phyloP scores from a whole-genome alignment of 2,329 filamentous ascomycete genomes.

The Bimuria novae-zelandiae region DNA sequence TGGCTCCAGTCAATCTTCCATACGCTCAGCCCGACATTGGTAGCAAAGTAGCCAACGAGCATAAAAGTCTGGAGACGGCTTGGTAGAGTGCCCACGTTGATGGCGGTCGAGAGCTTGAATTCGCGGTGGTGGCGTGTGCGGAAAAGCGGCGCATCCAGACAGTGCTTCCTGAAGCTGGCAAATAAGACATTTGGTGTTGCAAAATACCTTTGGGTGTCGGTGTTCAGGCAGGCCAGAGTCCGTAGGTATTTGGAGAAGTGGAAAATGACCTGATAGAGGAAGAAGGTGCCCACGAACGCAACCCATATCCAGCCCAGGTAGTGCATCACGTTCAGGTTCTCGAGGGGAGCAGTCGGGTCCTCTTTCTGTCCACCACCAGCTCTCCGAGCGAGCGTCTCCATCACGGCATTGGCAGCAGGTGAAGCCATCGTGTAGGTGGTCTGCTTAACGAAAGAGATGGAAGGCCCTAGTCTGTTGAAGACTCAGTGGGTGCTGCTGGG shows the following conservation, averaged over 20 bases:
- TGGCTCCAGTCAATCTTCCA: slow-evolving; percentile 65
- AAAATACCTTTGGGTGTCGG: slow-evolving; percentile 81
- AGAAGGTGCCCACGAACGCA: slow-evolving; percentile 64
- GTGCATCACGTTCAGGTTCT: slow-evolving; percentile 43
- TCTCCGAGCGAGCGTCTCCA: slow-evolving; percentile 7
- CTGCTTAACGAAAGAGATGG: slow-evolving; percentile 17
- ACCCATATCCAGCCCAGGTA: slow-evolving; percentile 57
- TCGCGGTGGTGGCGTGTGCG: slow-evolving; percentile 56
- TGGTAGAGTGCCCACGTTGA: slow-evolving; percentile 56
- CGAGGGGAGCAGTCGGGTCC: slow-evolving; percentile 32
- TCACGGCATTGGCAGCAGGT: slow-evolving; percentile 15
- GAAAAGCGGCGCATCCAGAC: slow-evolving; percentile 54
- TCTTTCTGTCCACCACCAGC: slow-evolving; percentile 28
- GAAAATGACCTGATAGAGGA: slow-evolving; percentile 68
- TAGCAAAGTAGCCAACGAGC: slow-evolving; percentile 54
- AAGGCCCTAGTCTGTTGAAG: slow-evolving; percentile 4
- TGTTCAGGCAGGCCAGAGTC: slow-evolving; percentile 74
- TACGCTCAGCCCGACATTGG: slow-evolving; percentile 53
- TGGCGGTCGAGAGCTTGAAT: slow-evolving; percentile 55
- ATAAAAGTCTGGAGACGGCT: slow-evolving; percentile 55
- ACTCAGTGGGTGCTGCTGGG: neutral
- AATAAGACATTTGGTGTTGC: slow-evolving; percentile 61
- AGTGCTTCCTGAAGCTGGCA: slow-evolving; percentile 52
- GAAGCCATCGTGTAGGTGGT: slow-evolving; percentile 29
- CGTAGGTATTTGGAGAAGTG: slow-evolving; percentile 70